Evolutionary conservation across 164 flowering plant species (phyloP), one percentile per base, ranked within the genome.

Genomic region (Euptelea pleiosperma): DNA sequence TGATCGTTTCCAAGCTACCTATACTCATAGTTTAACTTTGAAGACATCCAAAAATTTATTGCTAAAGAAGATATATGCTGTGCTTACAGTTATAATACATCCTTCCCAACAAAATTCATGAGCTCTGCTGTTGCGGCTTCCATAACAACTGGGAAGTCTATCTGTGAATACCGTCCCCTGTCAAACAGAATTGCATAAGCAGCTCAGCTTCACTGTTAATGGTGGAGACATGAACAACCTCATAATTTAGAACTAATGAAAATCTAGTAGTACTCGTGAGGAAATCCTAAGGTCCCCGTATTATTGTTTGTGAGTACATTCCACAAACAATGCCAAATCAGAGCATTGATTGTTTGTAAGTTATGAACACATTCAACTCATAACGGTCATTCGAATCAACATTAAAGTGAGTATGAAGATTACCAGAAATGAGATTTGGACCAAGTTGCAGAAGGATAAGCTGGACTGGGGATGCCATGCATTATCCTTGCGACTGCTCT

Each of bases 391-490:
- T 4, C 10, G 9, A 51, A 58, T 25, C 42, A 45, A n/a, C 35
- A 21, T 26, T 7, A 34, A 22, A 71, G 60, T n/a, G n/a, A n/a
- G n/a, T 61, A 35, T 16, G 30, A 52, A 62, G 57, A 60, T 46
- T 79, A 93, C 97, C 99, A 93, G 82, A 90, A 93, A 77, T 90
- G 99, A 65, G 91, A 71, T 68, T 65, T 86, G 45, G 91, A 87
- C 99, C 99, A 94, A 66, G 69, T 64, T 50, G 85, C 35, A 55
- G 86, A 79, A 42, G 96, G 99, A 77, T 78, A 94, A 14, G 91
- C 85, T 52, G 99, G 99, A 68, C 99, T 94, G 35, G 73, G 67
- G 40, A 91, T 77, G 55, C 97, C 96, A 67, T 94, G 99, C 93
- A 91, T 77, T 73, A 91, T 89, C 77, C 95, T 91, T 45, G 99